Evolutionary conservation across 371 early-diverging fungal species (phyloP), one percentile per base, ranked within the genome.

Genomic region (Mucor velutinosus): DNA sequence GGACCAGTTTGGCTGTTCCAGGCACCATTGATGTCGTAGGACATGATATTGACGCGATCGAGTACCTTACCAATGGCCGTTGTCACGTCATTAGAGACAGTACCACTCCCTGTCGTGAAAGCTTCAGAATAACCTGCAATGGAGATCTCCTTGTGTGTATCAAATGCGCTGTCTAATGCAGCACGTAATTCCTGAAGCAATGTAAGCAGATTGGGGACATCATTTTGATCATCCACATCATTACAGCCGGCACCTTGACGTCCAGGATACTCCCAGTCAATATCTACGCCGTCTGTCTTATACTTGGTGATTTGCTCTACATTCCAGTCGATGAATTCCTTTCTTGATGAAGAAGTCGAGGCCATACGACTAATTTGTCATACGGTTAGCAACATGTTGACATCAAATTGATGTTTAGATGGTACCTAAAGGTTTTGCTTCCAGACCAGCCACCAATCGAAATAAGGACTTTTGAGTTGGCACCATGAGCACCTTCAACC

Each of bases 381-480:
- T 8, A 35, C 0, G 21, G 27, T 53, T 12, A 53, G 14, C 41
- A 27, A 7, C 10, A 45, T 8, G 14, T 45, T 32, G n/a, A 11
- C 32, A 4, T 12, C 3, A 27, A 30, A 41, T 7, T 11, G 11
- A 25, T 58, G 1, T 0, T 11, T 45, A 45, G 12, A 19, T 17
- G 10, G 15, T 71, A 66, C 88, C 87, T 86, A 71, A 92, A 90
- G 17, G 77, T 73, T 23, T 84, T 69, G 32, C 89, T 88, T 19
- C 91, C 92, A 27, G 86, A 85, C 90, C 93, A 93, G 1, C 95
- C 95, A 56, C 95, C 90, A 27, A 89, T 57, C 7, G 84, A 81
- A 12, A 87, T 64, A 0, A 85, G 65, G 0, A 88, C 77, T 62
- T 90, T 90, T 65, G 78, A 68, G 7, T 72, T 68, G 7, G 72